Evolutionary conservation across 257 asterid species (phyloP).

Genomic region (Gentiana dahurica): DNA sequence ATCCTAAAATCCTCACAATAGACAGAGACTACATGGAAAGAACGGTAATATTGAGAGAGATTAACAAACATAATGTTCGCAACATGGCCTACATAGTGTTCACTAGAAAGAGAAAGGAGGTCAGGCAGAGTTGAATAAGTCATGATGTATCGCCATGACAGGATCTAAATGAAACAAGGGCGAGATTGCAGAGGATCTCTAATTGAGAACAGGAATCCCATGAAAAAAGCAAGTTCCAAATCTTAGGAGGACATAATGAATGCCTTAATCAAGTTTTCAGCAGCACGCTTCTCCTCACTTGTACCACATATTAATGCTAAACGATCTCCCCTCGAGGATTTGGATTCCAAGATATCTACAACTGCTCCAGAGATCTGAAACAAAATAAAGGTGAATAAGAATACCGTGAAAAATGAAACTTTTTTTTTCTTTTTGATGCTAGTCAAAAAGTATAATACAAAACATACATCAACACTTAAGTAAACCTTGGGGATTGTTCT

Average conservation of each 20-base stretch:
- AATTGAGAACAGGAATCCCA: slow-evolving; percentile 19
- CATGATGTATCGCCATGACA: slow-evolving; percentile 17
- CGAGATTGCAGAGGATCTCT: slow-evolving; percentile 19
- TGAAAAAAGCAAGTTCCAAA: slow-evolving; percentile 16
- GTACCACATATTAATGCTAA: slow-evolving; percentile 83
- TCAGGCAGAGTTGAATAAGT: slow-evolving; percentile 24
- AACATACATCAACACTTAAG: no score
- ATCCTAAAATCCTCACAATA: slow-evolving; percentile 28
- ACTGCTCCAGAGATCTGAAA: slow-evolving; percentile 94
- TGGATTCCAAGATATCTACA: slow-evolving; percentile 66
- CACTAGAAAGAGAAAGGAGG: slow-evolving; percentile 37
- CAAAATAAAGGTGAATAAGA: slow-evolving; percentile 22
- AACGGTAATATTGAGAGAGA: slow-evolving; percentile 22
- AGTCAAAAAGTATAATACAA: no score
- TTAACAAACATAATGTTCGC: slow-evolving; percentile 18
- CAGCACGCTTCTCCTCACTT: slow-evolving; percentile 81
- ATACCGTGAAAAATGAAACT: neutral
- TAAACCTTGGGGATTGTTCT: no score
- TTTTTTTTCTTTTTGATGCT: no score
- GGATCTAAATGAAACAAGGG: slow-evolving; percentile 38
- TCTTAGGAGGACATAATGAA: slow-evolving; percentile 80
- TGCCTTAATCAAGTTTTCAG: slow-evolving; percentile 92
- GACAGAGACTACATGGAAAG: slow-evolving; percentile 31
- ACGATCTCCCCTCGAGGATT: slow-evolving; percentile 79
- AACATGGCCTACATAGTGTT: slow-evolving; percentile 22